phyloP scores from a whole-genome alignment of 1,284 basidiomycete genomes.

The Megacollybia platyphylla region DNA sequence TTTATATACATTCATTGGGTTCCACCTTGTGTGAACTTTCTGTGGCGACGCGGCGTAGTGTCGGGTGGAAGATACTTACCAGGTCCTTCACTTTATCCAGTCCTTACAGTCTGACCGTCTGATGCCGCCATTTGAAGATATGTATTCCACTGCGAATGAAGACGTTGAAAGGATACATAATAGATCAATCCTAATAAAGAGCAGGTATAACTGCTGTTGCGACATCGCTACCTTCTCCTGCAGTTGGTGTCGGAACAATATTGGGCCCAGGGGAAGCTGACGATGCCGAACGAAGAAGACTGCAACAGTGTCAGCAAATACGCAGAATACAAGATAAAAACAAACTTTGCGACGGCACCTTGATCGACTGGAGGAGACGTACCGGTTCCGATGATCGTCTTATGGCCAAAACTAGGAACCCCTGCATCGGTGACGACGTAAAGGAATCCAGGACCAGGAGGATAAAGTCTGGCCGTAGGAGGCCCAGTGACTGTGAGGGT shows the following conservation, averaged over 20 bases:
- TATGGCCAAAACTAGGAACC: constrained; percentile 9
- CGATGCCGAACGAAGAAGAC: constrained; percentile 1
- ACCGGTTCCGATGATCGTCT: constrained; percentile 10
- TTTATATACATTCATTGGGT: too few species aligned
- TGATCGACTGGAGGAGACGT: constrained; percentile 7
- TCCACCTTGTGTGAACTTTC: too few species aligned
- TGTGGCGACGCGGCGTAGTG: too few species aligned
- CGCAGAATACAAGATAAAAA: not conserved
- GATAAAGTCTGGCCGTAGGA: constrained; percentile 27
- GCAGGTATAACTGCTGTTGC: constrained; percentile 1
- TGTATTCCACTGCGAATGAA: too few species aligned
- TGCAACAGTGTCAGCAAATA: not conserved
- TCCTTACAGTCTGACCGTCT: too few species aligned
- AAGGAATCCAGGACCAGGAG: constrained; percentile 43
- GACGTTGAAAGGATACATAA: too few species aligned
- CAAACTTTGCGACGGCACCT: constrained; percentile 6
- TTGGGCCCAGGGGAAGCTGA: not conserved
- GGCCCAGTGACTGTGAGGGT: constrained; percentile 27
- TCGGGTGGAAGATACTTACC: too few species aligned
- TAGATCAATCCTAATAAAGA: not conserved
- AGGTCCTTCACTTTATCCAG: too few species aligned
- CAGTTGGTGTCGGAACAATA: not conserved
- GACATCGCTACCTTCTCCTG: constrained; percentile 1
- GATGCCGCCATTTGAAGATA: too few species aligned
- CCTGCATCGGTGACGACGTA: constrained; percentile 33